phyloP scores from a whole-genome alignment of 2,329 filamentous ascomycete species.

The Cladophialophora immunda region DNA sequence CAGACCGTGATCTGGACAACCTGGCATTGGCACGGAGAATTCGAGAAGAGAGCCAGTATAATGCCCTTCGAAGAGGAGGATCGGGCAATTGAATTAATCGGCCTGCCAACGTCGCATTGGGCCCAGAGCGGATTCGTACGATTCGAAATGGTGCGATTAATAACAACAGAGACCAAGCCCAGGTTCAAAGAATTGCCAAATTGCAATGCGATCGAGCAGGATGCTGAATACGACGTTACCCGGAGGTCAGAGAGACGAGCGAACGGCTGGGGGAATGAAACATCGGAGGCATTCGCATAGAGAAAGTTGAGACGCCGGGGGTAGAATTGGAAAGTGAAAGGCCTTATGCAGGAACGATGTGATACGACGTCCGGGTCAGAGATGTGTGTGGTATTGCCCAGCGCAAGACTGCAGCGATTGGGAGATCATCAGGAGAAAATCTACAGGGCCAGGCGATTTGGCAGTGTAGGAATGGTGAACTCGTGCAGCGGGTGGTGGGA shows the following conservation, averaged over 20 bases:
- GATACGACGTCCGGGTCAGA: conserved; percentile 14
- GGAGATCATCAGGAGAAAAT: conserved; percentile 9
- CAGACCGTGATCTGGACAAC: conserved; percentile 23
- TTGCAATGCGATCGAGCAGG: neutral
- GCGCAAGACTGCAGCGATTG: conserved; percentile 11
- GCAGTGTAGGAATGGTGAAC: neutral
- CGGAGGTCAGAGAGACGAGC: conserved; percentile 17
- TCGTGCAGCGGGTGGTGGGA: conserved; percentile 6
- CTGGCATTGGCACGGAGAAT: conserved; percentile 31
- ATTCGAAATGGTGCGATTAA: neutral
- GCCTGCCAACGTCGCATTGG: neutral
- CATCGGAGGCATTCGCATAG: conserved; percentile 19
- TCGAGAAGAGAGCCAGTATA: neutral
- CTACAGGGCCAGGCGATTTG: conserved; percentile 5
- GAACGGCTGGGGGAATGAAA: conserved; percentile 6
- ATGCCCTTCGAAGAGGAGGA: neutral
- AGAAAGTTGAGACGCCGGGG: conserved; percentile 1
- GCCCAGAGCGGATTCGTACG: neutral
- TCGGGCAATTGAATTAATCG: neutral
- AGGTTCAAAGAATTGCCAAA: neutral
- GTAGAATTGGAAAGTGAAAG: conserved; percentile 2
- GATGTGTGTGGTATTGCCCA: conserved; percentile 10
- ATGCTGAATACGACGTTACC: conserved; percentile 16
- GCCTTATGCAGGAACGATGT: conserved; percentile 36
- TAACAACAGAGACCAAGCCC: neutral